Percentiles rank a stretch among this genome's conserved stretches.
Conservation (phyloP, 176 grass and related monocot genomes). For the Aegilops sharonensis region DNA sequence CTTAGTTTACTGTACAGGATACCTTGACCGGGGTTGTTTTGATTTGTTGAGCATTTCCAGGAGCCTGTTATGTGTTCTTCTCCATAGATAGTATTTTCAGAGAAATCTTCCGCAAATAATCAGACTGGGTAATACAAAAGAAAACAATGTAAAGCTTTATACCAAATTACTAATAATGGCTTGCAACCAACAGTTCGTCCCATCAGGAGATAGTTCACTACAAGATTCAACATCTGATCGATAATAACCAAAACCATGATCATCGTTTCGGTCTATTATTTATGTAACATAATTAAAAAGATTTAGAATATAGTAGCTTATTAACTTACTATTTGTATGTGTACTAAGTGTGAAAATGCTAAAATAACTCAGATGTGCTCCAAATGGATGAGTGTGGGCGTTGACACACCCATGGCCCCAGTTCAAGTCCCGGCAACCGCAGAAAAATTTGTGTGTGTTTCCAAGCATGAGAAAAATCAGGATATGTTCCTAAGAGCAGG, state of each 20-base stretch:
- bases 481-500: background rate
- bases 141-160: background rate
- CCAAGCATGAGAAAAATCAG: background rate
- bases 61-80: background rate
- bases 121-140: background rate
- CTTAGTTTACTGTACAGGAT: background rate
- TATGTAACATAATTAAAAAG: background rate
- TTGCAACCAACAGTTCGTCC: background rate
- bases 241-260: background rate
- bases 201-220: background rate
- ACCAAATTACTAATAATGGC: background rate
- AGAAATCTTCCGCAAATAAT: background rate
- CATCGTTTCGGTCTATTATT: background rate
- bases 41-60: background rate
- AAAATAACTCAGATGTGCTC: background rate
- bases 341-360: background rate
- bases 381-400: background rate
- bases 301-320: background rate
- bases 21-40: background rate
- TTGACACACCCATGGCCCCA: background rate
- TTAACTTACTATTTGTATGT: background rate
- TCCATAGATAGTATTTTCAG: background rate
- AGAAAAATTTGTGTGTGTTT: background rate
- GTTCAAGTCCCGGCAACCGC: background rate
- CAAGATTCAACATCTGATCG: background rate